Conservation (phyloP, 1,284 basidiomycete genomes). For the Malassezia vespertilionis region DNA sequence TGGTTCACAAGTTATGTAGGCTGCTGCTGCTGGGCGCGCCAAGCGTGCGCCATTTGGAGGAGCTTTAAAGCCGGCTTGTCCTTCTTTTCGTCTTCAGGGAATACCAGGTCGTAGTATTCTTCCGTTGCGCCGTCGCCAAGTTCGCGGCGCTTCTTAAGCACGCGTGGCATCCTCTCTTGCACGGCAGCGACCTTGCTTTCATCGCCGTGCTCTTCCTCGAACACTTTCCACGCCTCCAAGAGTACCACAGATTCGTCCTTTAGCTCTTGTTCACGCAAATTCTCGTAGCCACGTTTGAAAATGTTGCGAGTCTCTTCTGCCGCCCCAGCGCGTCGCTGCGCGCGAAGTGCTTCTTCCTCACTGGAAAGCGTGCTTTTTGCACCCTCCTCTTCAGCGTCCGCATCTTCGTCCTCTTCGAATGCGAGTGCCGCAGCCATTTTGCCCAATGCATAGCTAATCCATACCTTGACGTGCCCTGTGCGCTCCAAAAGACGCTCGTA, state of each 20-base stretch:
- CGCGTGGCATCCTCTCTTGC: slow-evolving; percentile 76
- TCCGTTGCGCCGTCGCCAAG: slow-evolving; percentile 30
- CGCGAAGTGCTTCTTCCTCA: slow-evolving; percentile 20
- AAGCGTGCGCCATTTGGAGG: slow-evolving; percentile 38
- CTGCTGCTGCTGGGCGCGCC: slow-evolving; percentile 28
- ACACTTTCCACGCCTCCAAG: slow-evolving; percentile 83
- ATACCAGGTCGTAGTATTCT: slow-evolving; percentile 45
- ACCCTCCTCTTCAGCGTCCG: slow-evolving; percentile 51
- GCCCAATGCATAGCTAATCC: slow-evolving; percentile 50
- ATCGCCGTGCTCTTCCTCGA: slow-evolving; percentile 67
- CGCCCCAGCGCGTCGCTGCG: slow-evolving; percentile 56
- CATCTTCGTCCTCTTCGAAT: slow-evolving; percentile 59
- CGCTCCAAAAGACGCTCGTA: slow-evolving; percentile 78
- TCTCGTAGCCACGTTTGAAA: slow-evolving; percentile 74
- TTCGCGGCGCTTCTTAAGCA: slow-evolving; percentile 58
- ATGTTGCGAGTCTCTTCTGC: slow-evolving; percentile 60
- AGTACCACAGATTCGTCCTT: slow-evolving; percentile 86
- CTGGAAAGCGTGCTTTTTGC: slow-evolving; percentile 9
- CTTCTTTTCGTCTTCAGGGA: slow-evolving; percentile 43
- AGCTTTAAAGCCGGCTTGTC: slow-evolving; percentile 40
- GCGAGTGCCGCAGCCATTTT: slow-evolving; percentile 54
- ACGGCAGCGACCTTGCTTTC: slow-evolving; percentile 58
- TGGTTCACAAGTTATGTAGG: neutral
- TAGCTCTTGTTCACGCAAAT: slow-evolving; percentile 64
- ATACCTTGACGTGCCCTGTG: slow-evolving; percentile 79